Evolutionary conservation across 1,284 basidiomycete species (phyloP), one percentile per base, ranked within the genome.

Genomic region (Malassezia brasiliensis): DNA sequence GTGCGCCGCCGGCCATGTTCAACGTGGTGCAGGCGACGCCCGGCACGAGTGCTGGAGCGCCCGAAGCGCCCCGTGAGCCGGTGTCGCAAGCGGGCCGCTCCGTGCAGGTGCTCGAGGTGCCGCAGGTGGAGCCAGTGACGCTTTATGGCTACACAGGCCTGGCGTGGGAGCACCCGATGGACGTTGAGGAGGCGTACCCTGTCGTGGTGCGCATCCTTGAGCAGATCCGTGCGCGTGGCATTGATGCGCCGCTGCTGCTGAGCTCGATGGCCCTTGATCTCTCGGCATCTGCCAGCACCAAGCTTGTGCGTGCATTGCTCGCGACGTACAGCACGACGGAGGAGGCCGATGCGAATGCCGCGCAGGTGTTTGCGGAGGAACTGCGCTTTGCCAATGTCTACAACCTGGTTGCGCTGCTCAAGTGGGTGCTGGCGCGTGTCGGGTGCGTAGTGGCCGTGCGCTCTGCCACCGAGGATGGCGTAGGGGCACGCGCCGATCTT

Each of bases 251-350:
- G 6, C 62, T 70, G 36, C 67, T 74, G 50, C 69, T 74, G 46
- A 72, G 70, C 28, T 70, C 67, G 3, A 68, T 72, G 68, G 72
- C 72, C 1, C 53, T 68, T 4, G 70, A 68, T 37, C 64, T 74
- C 4, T 70, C 66, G 2, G 53, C 68, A 11, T 10, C 56, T 45
- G 65, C 60, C 25, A 60, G 62, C 9, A 48, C 50, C 5, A 66
- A 66, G 3, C 57, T 74, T 14, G 63, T 74, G 50, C 50, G 49
- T n/a, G 42, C 62, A 10, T 44, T 58, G 1, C 50, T 40, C 20
- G 34, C 44, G 11, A 50, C 57, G 7, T 38, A 38, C 48, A 15
- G 47, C 19, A 14, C 32, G 28, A 36, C 46, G 12, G 50, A 58
- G 34, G 36, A 31, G 7, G 20, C 47, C 9, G 52, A 56, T 2